phyloP scores from a whole-genome alignment of 1,284 basidiomycete species.

The Schizophyllum amplum region DNA sequence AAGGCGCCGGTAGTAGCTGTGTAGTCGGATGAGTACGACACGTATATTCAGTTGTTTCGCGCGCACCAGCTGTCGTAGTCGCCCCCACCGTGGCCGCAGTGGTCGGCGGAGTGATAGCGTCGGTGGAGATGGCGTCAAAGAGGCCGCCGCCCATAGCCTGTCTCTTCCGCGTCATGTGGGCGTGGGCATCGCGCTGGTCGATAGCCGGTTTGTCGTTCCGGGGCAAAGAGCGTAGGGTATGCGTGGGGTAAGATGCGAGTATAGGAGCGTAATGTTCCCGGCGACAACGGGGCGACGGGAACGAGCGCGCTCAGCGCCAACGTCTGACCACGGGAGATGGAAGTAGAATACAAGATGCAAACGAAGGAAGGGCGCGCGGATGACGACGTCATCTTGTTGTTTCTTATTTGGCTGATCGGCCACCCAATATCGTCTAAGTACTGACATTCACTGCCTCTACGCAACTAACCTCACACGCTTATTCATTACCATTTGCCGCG shows the following conservation, averaged over 20 bases:
- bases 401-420: too few species aligned
- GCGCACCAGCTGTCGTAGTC: not conserved
- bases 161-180: not conserved
- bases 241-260: not conserved
- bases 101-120: not conserved
- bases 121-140: not conserved
- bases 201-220: not conserved
- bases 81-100: not conserved
- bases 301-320: too few species aligned
- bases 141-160: not conserved
- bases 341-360: too few species aligned
- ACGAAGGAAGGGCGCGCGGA: too few species aligned
- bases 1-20: not conserved
- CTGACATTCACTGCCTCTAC: too few species aligned
- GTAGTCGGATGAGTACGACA: not conserved
- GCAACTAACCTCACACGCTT: too few species aligned
- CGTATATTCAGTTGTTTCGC: not conserved
- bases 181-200: not conserved
- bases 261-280: not conserved
- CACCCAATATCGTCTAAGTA: too few species aligned
- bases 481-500: too few species aligned
- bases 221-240: not conserved
- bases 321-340: too few species aligned
- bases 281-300: not conserved
- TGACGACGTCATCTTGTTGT: too few species aligned